A percentile compares a stretch with the other conserved stretches of the same genome.
phyloP scores from a whole-genome alignment of 2,329 filamentous ascomycete genomes.

The Fusarium abutilonis region DNA sequence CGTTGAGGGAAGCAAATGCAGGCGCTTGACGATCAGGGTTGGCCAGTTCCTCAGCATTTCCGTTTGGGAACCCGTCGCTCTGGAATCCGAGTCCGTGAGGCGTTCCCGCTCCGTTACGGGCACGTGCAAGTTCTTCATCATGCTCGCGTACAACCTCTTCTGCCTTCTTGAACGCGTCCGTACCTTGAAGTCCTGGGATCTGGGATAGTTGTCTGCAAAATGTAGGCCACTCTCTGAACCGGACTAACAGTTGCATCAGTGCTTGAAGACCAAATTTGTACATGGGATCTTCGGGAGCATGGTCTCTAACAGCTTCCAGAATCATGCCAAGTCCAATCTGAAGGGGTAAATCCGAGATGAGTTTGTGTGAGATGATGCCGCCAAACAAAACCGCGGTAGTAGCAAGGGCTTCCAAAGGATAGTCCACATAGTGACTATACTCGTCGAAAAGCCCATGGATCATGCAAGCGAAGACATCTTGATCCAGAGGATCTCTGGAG shows the following conservation, averaged over 20 bases:
- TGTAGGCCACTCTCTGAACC: constrained; percentile 93
- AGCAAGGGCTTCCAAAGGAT: constrained; percentile 93
- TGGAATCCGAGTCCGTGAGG: constrained; percentile 51
- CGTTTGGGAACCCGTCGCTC: constrained; percentile 71
- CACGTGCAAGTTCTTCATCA: constrained; percentile 67
- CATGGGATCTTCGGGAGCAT: constrained; percentile 86
- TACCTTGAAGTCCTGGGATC: constrained; percentile 82
- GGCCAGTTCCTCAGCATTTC: constrained; percentile 71
- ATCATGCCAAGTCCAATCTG: constrained; percentile 98
- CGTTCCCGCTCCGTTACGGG: constrained; percentile 61
- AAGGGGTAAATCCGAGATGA: constrained; percentile 88
- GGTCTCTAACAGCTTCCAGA: constrained; percentile 91
- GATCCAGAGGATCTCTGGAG: constrained; percentile 83
- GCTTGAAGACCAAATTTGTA: constrained; percentile 98
- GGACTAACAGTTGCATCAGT: constrained; percentile 83
- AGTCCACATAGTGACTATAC: constrained; percentile 93
- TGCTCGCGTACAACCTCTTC: constrained; percentile 80
- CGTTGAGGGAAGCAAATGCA: constrained; percentile 81
- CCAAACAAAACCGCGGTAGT: constrained; percentile 97
- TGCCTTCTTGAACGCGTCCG: constrained; percentile 84
- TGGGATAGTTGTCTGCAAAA: constrained; percentile 88
- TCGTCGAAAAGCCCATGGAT: constrained; percentile 98
- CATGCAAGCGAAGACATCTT: constrained; percentile 98
- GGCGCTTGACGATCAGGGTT: constrained; percentile 69
- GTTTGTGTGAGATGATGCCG: constrained; percentile 91